A percentile compares a stretch with the other conserved stretches of the same genome.
Conservation (phyloP, 1,284 basidiomycete genomes). For the Apiotrichum gamsii region DNA sequence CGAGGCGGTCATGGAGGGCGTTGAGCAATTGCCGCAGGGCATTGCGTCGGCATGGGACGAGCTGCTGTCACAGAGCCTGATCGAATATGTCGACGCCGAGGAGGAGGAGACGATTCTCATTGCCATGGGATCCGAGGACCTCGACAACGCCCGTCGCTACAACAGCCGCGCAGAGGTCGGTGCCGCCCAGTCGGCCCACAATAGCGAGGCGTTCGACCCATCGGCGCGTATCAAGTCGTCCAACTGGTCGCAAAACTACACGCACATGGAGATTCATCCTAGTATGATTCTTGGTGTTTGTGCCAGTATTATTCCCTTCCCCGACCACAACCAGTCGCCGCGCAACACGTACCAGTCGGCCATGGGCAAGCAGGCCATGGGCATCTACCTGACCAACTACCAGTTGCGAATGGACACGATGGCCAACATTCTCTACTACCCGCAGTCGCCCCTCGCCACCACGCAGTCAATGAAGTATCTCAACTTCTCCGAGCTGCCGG, state of each 20-base stretch:
- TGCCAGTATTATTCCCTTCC: conserved; percentile 98
- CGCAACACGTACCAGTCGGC: conserved; percentile 99
- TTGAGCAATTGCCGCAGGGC: conserved; percentile 52
- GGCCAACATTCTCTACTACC: conserved; percentile 97
- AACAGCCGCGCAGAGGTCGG: conserved; percentile 31
- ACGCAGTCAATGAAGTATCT: conserved; percentile 99
- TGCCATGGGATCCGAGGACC: conserved; percentile 93
- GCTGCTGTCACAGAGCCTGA: conserved; percentile 76
- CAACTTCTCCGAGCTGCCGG: conserved; percentile 93
- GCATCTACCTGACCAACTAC: conserved; percentile 95
- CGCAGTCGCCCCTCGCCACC: conserved; percentile 96
- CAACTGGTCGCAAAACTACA: conserved; percentile 83
- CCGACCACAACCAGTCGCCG: conserved; percentile 97
- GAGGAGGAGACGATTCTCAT: conserved; percentile 99
- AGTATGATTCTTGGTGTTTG: conserved; percentile 99
- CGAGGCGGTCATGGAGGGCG: conserved; percentile 46
- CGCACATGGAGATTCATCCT: conserved; percentile 98
- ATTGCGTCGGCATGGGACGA: conserved; percentile 69
- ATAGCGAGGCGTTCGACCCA: conserved; percentile 61
- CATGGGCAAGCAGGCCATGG: conserved; percentile 99
- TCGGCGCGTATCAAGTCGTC: conserved; percentile 77
- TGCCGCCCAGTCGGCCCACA: conserved; percentile 52
- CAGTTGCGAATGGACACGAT: conserved; percentile 97
- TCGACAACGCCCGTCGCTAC: conserved; percentile 62
- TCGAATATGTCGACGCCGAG: conserved; percentile 95